Evolutionary conservation across 305 asterid genomes (phyloP).

Genomic region (Plantago lanceolata): DNA sequence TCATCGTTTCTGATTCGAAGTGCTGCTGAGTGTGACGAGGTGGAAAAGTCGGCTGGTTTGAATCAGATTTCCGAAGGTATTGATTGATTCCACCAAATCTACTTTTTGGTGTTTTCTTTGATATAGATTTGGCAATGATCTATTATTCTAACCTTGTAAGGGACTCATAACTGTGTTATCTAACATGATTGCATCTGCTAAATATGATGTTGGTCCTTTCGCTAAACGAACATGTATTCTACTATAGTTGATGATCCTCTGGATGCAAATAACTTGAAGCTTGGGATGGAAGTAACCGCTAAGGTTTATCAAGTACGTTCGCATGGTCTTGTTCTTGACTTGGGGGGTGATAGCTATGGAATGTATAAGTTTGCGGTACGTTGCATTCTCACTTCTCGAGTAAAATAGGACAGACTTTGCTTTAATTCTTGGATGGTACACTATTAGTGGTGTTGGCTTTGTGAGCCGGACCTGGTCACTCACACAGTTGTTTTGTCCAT

Average conservation of each 20-base stretch:
- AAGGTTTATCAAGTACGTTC: slow-evolving; percentile 81
- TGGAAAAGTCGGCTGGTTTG: slow-evolving; percentile 43
- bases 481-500: slow-evolving; percentile 7
- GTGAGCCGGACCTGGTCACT: not conserved
- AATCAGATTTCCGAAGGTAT: slow-evolving; percentile 32
- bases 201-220: not conserved
- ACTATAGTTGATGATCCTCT: slow-evolving; percentile 32
- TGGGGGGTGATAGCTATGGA: slow-evolving; percentile 73
- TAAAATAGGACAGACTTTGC: not conserved
- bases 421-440: not conserved
- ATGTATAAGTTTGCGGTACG: slow-evolving; percentile 89
- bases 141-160: slow-evolving; percentile 6
- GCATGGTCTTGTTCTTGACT: slow-evolving; percentile 84
- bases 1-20: slow-evolving; percentile 64
- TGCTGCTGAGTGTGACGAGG: slow-evolving; percentile 77
- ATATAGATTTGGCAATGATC: not conserved
- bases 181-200: not conserved
- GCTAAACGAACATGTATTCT: slow-evolving; percentile 24
- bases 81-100: slow-evolving; percentile 20
- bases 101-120: not conserved
- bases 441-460: not conserved
- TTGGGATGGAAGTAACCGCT: slow-evolving; percentile 64
- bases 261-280: slow-evolving; percentile 60
- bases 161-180: not conserved
- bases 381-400: slow-evolving; percentile 5